Evolutionary conservation across 441 rosid species (phyloP).

Genomic region (Lepidium campestre): DNA sequence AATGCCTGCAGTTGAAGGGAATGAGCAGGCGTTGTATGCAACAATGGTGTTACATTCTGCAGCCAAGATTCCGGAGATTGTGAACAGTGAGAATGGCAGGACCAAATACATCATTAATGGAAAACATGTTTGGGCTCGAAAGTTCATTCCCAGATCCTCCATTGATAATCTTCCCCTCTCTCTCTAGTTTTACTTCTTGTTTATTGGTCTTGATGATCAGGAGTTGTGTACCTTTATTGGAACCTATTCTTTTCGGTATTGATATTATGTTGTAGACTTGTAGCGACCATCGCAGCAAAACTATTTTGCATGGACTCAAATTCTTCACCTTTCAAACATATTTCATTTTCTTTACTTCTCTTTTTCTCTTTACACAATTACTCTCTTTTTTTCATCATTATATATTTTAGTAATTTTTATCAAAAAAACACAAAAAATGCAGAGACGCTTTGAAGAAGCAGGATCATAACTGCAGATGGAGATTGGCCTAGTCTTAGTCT

Average conservation of each 20-base stretch:
- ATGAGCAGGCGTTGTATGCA: conserved; percentile 57
- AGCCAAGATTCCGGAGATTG: conserved; percentile 22
- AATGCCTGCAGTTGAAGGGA: conserved; percentile 46
- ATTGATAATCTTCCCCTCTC: background rate
- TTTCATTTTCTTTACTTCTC: background rate
- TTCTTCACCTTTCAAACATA: background rate
- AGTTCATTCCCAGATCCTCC: conserved; percentile 35
- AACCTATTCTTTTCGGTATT: background rate
- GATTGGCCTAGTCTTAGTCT: background rate
- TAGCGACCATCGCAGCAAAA: background rate
- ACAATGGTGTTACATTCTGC: conserved; percentile 40
- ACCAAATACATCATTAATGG: conserved; percentile 63
- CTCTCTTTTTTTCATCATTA: no score
- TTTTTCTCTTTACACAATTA: background rate
- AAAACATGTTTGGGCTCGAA: conserved; percentile 74
- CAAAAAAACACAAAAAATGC: background rate
- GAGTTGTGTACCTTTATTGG: background rate
- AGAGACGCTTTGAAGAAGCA: background rate
- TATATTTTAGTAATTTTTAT: no score
- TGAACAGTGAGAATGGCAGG: conserved; percentile 23
- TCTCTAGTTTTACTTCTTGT: conserved; percentile 6
- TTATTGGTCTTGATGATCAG: background rate
- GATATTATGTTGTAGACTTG: background rate
- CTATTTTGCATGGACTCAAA: background rate
- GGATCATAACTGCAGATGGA: background rate